phyloP scores from a whole-genome alignment of 352 stramenopile species.

The Sclerospora graminicola region DNA sequence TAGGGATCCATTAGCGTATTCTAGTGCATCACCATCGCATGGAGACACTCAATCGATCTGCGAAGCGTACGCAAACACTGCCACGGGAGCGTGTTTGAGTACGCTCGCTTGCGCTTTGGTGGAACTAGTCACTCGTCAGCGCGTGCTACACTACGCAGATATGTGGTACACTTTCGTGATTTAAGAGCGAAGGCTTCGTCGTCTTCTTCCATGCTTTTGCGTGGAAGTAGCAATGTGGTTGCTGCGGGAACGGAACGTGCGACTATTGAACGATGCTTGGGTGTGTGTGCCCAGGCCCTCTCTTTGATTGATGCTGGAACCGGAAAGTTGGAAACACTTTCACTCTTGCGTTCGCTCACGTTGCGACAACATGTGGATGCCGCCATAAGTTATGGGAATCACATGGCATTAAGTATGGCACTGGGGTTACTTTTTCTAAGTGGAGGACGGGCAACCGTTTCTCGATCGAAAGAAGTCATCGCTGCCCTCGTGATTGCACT shows the following conservation, averaged over 20 bases:
- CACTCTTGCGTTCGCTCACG: slow-evolving; percentile 84
- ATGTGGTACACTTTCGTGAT: slow-evolving; percentile 67
- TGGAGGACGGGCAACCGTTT: slow-evolving; percentile 89
- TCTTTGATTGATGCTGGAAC: slow-evolving; percentile 94
- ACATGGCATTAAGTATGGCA: slow-evolving; percentile 91
- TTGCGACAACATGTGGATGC: slow-evolving; percentile 65
- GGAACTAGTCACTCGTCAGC: slow-evolving; percentile 66
- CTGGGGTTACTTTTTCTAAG: slow-evolving; percentile 96
- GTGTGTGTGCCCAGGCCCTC: slow-evolving; percentile 84
- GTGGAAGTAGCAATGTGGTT: slow-evolving; percentile 36
- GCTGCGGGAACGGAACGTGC: slow-evolving; percentile 58
- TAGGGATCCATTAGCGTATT: slow-evolving; percentile 2
- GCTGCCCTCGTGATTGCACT: slow-evolving; percentile 91
- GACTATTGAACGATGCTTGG: slow-evolving; percentile 92
- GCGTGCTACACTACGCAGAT: slow-evolving; percentile 47
- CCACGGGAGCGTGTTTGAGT: slow-evolving; percentile 91
- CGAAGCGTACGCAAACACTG: slow-evolving; percentile 91
- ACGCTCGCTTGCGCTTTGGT: slow-evolving; percentile 92
- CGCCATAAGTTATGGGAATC: slow-evolving; percentile 90
- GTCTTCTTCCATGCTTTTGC: slow-evolving; percentile 18
- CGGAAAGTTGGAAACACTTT: slow-evolving; percentile 90
- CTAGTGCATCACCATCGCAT: slow-evolving; percentile 17
- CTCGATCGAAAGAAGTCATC: slow-evolving; percentile 83
- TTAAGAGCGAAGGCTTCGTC: slow-evolving; percentile 36
- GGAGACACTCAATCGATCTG: slow-evolving; percentile 86